Evolutionary conservation across 2,329 filamentous ascomycete species (phyloP), one percentile per base, ranked within the genome.

Genomic region (Penicillium sp.): DNA sequence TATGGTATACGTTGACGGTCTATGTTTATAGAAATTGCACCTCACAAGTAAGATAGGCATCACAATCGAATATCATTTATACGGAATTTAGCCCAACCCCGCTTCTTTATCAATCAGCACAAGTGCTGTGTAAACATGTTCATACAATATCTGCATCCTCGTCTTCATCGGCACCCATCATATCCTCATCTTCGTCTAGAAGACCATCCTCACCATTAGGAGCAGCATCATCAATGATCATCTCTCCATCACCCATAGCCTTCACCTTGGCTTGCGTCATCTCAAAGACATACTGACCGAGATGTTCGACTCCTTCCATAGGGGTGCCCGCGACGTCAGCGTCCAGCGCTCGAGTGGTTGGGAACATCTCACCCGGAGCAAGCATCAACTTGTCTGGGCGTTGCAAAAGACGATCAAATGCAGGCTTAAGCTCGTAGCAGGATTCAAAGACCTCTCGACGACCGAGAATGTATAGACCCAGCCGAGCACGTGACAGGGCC

Each of bases 271-370:
- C 86, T 68, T 89, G 85, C 3, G 92, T 96, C 91, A 99, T 99
- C 74, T 99, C 91, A 72, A 86, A 96, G 22, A 99, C 93, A 74
- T 97, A 99, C 76, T 96, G 90, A 0, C 95, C 95, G 35, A 99
- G 76, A 78, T 99, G 95, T 78, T 99, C 93, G 1, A 98, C 88
- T 33, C 90, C 86, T 67, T 93, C 90, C 90, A 99, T 98, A 21
- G 86, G 81, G 1, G 87, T 88, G n/a, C 75, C 76, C 43, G 75
- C 78, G 7, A 78, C 70, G 7, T 81, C 78, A 19, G 80, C 81
- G 9, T 80, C 78, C 19, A 77, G 72, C 4, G 70, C 68, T 45
- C 90, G 81, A 54, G 82, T 74, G 0, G 90, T 84, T 1, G 90
- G 90, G 81, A 87, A 96, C 79, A 98, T 85, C 78, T 99, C 95